Evolutionary conservation across 108 stramenopile genomes (phyloP), one percentile per base, ranked within the genome.

Genomic region (Craspedostauros australis): DNA sequence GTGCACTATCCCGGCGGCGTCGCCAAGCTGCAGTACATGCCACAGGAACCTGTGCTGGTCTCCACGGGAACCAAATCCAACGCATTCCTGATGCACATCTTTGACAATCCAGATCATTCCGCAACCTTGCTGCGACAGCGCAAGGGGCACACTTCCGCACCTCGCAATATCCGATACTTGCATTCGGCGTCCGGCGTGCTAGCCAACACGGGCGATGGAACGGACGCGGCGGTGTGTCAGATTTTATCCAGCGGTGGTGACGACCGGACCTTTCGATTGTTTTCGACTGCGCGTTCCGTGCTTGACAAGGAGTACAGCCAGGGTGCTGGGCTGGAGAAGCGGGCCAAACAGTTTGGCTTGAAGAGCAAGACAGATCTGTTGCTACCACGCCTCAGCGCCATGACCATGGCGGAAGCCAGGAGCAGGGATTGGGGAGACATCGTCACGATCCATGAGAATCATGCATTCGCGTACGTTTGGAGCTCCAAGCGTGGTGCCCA

Each of bases 381-480:
- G 11, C 60, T 93, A 12, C 86, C 86, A 6, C 82, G 76, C 18
- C 54, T 88, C 38, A 74, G 59, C 14, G 82, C 54, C 34, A 71
- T 93, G 64, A 75, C 77, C 5, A 60, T 75, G 4, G 60, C 66
- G 15, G 81, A 83, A 76, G 60, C 80, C 22, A 53, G 77, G 14
- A 65, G 66, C 42, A 60, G 86, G 7, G 90, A 92, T 40, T 92
- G 86, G 86, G 90, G 90, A 44, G 91, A 88, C 60, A 39, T 88
- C n/a, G 91, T 93, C 12, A 93, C 84, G 8, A 88, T 93, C 45
- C 91, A 93, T 67, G 42, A 70, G 33, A 53, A 86, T 64, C 86
- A 86, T 59, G 80, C 91, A 21, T 73, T 85, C 65, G 91, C 87
- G 7, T 93, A 93, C 54, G 87, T 93, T 11, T 93, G 91, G 91